Evolutionary conservation across 1,284 basidiomycete species (phyloP), one percentile per base, ranked within the genome.

Genomic region (Quambalaria eucalypti): DNA sequence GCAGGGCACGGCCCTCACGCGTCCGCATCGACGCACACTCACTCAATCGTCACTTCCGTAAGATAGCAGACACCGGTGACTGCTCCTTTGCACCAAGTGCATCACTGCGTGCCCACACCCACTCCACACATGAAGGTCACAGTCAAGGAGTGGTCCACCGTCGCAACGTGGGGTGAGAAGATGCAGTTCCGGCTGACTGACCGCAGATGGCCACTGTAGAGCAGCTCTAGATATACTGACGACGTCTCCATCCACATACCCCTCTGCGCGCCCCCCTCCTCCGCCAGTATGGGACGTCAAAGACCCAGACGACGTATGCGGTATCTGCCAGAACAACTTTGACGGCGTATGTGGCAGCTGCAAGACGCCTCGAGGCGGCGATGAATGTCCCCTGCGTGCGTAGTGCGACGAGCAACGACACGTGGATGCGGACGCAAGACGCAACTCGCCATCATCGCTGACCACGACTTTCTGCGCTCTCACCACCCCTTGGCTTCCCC

Each of bases 221-320:
- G n/a, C n/a, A n/a, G n/a, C n/a, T n/a, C n/a, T n/a, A n/a, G n/a
- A n/a, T n/a, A n/a, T n/a, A n/a, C n/a, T n/a, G n/a, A n/a, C n/a
- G n/a, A 28, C 10, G 33, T 40, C 29, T 26, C 79, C 84, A 85
- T 87, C 0, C 81, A 84, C 82, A 25, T 25, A 2, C 16, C 33
- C 21, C 21, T 19, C 14, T 26, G 29, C 12, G 2, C 21, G 4
- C 1, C 8, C 9, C 40, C 28, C 33, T 12, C 26, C 26, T 33
- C 16, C 19, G 7, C 14, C 54, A 71, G 71, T 71, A 14, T 75
- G 73, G 73, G 68, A 74, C 48, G 66, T 71, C 46, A 65, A 65
- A 38, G 71, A 75, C 51, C 69, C 68, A 19, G 72, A 75, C 51
- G 73, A 74, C 33, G 68, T 75, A 28, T 75, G 73, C 54, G 73